Percentiles rank a stretch among this genome's conserved stretches.
phyloP scores from a whole-genome alignment of 2,329 filamentous ascomycete species.

The Colletotrichum lupini region DNA sequence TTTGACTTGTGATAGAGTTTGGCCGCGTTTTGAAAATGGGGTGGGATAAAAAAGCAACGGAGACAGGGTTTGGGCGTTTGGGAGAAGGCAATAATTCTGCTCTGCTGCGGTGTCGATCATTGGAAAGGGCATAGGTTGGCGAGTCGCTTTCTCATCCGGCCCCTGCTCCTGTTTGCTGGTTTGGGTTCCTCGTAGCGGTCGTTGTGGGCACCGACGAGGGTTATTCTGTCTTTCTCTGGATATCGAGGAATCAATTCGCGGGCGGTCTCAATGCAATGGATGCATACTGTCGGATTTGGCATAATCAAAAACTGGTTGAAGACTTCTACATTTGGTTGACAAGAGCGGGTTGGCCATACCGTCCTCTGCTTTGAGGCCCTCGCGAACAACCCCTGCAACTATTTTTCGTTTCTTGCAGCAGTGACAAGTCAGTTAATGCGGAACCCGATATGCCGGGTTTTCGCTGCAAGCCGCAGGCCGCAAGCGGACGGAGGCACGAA shows the following conservation, averaged over 20 bases:
- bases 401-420: background rate
- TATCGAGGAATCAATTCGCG: background rate
- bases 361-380: background rate
- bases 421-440: background rate
- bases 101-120: constrained; percentile 6
- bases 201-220: background rate
- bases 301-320: background rate
- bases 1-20: constrained; percentile 5
- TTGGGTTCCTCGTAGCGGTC: background rate
- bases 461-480: background rate
- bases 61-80: background rate
- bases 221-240: background rate
- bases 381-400: too few species aligned
- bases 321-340: too few species aligned
- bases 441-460: background rate
- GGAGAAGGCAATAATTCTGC: background rate
- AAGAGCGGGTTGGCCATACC: too few species aligned
- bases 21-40: constrained; percentile 5
- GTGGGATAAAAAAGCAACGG: background rate
- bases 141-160: background rate
- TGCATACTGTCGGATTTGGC: background rate
- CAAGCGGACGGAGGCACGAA: background rate
- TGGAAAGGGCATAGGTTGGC: background rate
- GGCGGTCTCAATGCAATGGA: background rate
- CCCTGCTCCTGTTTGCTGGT: background rate